Evolutionary conservation across 805 yeast species (phyloP), one percentile per base, ranked within the genome.

Genomic region (Ogataea philodendri): DNA sequence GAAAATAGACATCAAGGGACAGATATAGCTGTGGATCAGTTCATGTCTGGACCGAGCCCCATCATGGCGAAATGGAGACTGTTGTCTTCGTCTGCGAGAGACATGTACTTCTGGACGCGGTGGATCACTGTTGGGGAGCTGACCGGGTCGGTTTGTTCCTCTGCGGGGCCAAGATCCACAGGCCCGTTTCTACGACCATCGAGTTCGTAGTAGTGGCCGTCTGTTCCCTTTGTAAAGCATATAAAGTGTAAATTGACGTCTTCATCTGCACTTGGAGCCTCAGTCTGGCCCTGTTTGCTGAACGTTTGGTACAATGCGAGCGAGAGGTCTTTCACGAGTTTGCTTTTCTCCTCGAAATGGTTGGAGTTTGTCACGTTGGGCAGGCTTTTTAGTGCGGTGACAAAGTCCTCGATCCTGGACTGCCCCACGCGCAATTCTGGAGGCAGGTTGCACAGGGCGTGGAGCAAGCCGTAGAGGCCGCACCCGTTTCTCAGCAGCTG

Each of bases 161-260:
- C 51, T 1, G 55, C 43, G 1, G 42, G 37, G 5, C 79, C 88
- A 25, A 87, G 62, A 41, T 72, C 76, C 22, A 81, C 67, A 0
- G 96, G 87, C 0, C 95, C 93, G 22, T 60, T 60, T 45, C 94
- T 69, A 45, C 97, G 71, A 1, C 98, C 98, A 54, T 90, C 98
- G 22, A 90, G 68, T 60, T 90, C 97, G 51, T 76, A 85, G 14
- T 90, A 54, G 40, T 74, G 75, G 7, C 74, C 75, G 44, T 76
- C 70, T 9, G 63, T 61, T 22, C 61, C 58, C 49, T 74, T 78
- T 8, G 84, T 67, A 50, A 84, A 81, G 5, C 93, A 70, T 16
- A 90, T 78, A 54, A 84, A 90, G 62, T 90, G 98, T 39, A 81
- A 65, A 36, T 78, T 76, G 3, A 76, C 67, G 4, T 76, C 68